A percentile compares a stretch with the other conserved stretches of the same genome.
These are phyloP conservation scores for Nemania sp. DNA, from an alignment of 2,329 filamentous ascomycete genomes.

Conservation along the genomic window DNA sequence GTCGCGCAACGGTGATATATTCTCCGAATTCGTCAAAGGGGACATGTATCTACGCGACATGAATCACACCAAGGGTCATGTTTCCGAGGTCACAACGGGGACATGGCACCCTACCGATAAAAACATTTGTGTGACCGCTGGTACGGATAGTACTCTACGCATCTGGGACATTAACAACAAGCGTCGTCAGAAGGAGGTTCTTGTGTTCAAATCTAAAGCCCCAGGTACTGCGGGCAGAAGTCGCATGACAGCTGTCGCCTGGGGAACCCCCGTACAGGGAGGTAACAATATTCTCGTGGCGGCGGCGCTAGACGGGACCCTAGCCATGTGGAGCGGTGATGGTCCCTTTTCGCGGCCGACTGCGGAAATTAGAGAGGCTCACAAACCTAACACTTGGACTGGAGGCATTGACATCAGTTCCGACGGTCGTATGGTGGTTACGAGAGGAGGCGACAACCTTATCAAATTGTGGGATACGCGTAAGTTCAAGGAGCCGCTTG, in stretches of 20 bases:
- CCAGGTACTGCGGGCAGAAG: conserved; percentile 89
- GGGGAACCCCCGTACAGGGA: conserved; percentile 83
- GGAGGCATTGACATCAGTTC: conserved; percentile 90
- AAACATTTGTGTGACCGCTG: conserved; percentile 88
- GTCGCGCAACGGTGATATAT: conserved; percentile 85
- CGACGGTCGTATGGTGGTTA: conserved; percentile 91
- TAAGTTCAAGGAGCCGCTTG: conserved; percentile 92
- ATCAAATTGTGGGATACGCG: conserved; percentile 98
- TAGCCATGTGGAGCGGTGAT: conserved; percentile 92
- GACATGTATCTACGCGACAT: conserved; percentile 99
- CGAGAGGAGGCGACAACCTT: conserved; percentile 87
- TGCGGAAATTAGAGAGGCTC: conserved; percentile 86
- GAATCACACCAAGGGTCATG: conserved; percentile 96
- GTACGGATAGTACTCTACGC: conserved; percentile 92
- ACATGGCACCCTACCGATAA: conserved; percentile 91
- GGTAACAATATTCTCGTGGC: conserved; percentile 82
- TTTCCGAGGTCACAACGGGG: conserved; percentile 89
- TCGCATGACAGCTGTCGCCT: conserved; percentile 92
- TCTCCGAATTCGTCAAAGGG: conserved; percentile 93
- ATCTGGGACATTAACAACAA: conserved; percentile 98
- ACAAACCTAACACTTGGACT: conserved; percentile 87
- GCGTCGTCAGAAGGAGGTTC: conserved; percentile 88
- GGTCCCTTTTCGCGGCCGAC: conserved; percentile 85
- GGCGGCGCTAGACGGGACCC: conserved; percentile 86
- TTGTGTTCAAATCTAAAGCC: conserved; percentile 95